A percentile compares a stretch with the other conserved stretches of the same genome.
Evolutionary conservation across 208 protist genomes (phyloP).

Genomic region (Wallacemonas sp.): DNA sequence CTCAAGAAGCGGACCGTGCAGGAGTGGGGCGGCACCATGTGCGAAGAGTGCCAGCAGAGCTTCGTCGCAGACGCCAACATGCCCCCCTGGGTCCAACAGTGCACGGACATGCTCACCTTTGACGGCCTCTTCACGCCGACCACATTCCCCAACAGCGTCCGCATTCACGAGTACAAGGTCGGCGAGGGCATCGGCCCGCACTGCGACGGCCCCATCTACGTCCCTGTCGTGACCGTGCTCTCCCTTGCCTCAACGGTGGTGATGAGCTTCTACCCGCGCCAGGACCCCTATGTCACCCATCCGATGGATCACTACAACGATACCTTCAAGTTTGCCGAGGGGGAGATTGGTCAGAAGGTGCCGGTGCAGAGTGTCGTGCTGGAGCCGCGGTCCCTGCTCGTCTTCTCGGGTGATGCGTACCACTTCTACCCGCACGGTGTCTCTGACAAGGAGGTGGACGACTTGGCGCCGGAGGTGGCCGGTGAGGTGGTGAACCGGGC

Average conservation of each 20-base stretch:
- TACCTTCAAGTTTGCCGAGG: constrained; percentile 87
- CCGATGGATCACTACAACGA: constrained; percentile 94
- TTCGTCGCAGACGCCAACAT: constrained; percentile 89
- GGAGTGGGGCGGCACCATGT: constrained; percentile 93
- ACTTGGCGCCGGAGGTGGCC: constrained; percentile 47
- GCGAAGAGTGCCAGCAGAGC: constrained; percentile 79
- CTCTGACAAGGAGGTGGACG: constrained; percentile 65
- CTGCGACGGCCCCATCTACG: constrained; percentile 91
- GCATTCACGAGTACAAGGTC: constrained; percentile 90
- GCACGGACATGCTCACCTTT: constrained; percentile 80
- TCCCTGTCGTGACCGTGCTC: constrained; percentile 77
- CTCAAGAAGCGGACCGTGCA: constrained; percentile 85
- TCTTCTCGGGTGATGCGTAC: constrained; percentile 84
- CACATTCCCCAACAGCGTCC: constrained; percentile 90
- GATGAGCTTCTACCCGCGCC: constrained; percentile 89
- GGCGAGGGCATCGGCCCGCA: constrained; percentile 89
- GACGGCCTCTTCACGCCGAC: constrained; percentile 87
- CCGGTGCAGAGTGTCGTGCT: constrained; percentile 81
- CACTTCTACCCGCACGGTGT: constrained; percentile 90
- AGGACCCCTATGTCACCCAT: constrained; percentile 64
- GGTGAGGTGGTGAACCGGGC: constrained; percentile 82
- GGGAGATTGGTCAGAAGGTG: constrained; percentile 54
- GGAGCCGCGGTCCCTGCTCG: constrained; percentile 84
- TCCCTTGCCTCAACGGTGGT: constrained; percentile 78
- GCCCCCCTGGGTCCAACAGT: constrained; percentile 82